phyloP scores from a whole-genome alignment of 768 basidiomycete genomes.

The Lyophyllum semitale region DNA sequence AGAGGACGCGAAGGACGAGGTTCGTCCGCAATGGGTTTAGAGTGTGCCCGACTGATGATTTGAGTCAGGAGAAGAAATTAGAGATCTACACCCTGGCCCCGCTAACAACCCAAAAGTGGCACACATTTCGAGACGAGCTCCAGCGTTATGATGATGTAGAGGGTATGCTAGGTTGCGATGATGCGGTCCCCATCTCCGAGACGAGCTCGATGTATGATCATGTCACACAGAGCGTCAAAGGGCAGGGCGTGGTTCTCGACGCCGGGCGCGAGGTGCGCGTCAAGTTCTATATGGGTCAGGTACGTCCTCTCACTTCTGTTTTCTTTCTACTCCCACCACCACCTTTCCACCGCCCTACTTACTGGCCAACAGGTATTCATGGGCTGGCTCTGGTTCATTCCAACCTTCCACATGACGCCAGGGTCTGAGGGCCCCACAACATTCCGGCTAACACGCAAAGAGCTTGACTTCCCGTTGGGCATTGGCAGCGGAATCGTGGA shows the following conservation, averaged over 20 bases:
- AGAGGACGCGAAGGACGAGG: conserved; percentile 30
- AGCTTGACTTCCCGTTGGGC: conserved; percentile 80
- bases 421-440: conserved; percentile 19
- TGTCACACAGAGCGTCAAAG: conserved; percentile 27
- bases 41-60: background rate
- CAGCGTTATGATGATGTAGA: conserved; percentile 15
- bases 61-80: conserved; percentile 40
- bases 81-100: conserved; percentile 48
- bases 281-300: conserved; percentile 76
- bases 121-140: conserved; percentile 37
- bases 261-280: conserved; percentile 67
- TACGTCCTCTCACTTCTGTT: no score
- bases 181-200: conserved; percentile 37
- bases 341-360: conserved; percentile 4
- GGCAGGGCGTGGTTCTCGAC: conserved; percentile 59
- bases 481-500: conserved; percentile 68
- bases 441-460: conserved; percentile 54
- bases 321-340: background rate
- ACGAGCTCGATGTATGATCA: conserved; percentile 45
- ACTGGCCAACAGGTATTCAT: conserved; percentile 60
- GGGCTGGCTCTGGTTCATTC: conserved; percentile 88
- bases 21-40: conserved; percentile 14
- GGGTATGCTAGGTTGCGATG: conserved; percentile 16
- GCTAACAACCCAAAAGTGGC: conserved; percentile 45
- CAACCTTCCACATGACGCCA: conserved; percentile 75